phyloP scores from a whole-genome alignment of 140 eudicot genomes.

The Erigeron philadelphicus region DNA sequence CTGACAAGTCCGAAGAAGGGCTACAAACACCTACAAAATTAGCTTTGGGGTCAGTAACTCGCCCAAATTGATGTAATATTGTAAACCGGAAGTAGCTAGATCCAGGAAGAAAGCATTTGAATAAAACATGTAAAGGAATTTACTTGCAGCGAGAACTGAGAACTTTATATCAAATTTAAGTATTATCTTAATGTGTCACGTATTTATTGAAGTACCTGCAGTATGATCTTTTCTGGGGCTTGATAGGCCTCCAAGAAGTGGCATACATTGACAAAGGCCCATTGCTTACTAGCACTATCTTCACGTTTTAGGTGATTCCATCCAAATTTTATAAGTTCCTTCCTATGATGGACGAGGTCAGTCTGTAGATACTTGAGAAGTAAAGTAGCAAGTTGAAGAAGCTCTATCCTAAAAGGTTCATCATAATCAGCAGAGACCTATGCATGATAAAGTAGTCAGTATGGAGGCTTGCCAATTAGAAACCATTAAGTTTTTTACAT shows the following conservation, averaged over 20 bases:
- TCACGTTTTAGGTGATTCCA: slow-evolving; percentile 99
- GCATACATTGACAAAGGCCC: slow-evolving; percentile 99
- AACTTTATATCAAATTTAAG: not conserved
- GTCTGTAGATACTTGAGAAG: slow-evolving; percentile 94
- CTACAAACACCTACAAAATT: slow-evolving; percentile 81
- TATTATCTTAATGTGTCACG: slow-evolving; percentile 6
- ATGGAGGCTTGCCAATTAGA: slow-evolving; percentile 2
- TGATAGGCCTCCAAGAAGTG: slow-evolving; percentile 99
- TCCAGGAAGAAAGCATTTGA: not conserved
- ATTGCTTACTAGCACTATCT: slow-evolving; percentile 99
- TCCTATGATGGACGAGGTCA: slow-evolving; percentile 92
- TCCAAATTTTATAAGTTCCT: slow-evolving; percentile 98
- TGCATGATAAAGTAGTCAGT: slow-evolving; percentile 17
- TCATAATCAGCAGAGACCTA: slow-evolving; percentile 98
- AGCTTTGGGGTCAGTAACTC: slow-evolving; percentile 17
- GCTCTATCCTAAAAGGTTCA: slow-evolving; percentile 97
- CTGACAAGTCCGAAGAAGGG: slow-evolving; percentile 94
- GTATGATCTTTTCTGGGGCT: slow-evolving; percentile 98
- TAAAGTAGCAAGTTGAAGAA: slow-evolving; percentile 90
- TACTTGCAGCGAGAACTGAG: not conserved
- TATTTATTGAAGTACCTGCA: slow-evolving; percentile 54
- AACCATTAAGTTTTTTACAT: not conserved
- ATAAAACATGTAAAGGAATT: not conserved
- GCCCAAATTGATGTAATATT: slow-evolving; percentile 1
- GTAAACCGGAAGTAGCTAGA: slow-evolving; percentile 14